Base-by-base conservation (phyloP, 805 yeast species). In the Hanseniaspora opuntiae region DNA sequence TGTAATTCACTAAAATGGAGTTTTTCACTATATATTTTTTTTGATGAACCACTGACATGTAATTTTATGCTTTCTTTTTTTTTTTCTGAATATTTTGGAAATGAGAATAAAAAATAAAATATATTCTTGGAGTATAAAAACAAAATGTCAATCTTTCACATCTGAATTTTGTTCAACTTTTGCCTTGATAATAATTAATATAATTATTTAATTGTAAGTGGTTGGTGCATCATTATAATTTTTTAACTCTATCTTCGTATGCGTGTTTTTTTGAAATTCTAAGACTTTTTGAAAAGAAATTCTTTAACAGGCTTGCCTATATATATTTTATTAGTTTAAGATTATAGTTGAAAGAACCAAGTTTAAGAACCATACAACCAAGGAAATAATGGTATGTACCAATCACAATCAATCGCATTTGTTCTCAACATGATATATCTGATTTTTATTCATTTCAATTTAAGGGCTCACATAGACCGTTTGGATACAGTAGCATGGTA, bases 311-410 rank as follows among this genome's bases (percentile, higher is more conserved):
- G 28, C 47, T 45, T 45, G 37, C 47, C n/a, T 30, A 32, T 22
- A 33, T 35, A 45, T 12, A 17, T 35, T 3, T 35, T 17, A 8
- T 47, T 38, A 30, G 9, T 30, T 17, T 17, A 40, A 16, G 16
- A 22, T 20, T 33, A 16, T 30, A 16, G 16, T 22, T 19, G 5
- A 16, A 37, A 38, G 16, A 19, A 47, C 33, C 40, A 47, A 39
- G 24, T 36, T n/a, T n/a, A 41, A 35, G 41, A 41, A 50, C 47
- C 53, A 50, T 42, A 50, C 37, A 50, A 44, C 47, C 32, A 42
- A 50, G 44, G 41, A 35, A 50, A 50, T 36, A 50, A 50, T 50
- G 53, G 53, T 50, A 50, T 50, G 53, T 50, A 25, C 17, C 37
- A 44, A 30, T 11, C 3, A 10, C 11, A 6, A 38, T 9, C 12